Evolutionary conservation across 2,329 filamentous ascomycete genomes (phyloP).

Genomic region (Microcyclospora pomicola): DNA sequence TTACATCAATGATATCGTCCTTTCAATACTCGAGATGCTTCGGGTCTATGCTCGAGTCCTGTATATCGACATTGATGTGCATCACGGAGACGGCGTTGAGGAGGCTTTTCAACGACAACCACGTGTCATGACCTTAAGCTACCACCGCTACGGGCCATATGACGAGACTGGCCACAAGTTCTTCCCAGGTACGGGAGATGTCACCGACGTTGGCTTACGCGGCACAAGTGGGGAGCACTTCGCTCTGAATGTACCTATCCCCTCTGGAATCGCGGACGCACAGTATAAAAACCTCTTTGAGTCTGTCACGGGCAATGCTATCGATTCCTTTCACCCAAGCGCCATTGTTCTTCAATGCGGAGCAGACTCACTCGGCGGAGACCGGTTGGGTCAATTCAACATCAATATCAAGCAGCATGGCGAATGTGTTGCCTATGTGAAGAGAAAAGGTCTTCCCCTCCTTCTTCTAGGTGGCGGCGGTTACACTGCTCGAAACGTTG

Average conservation of each 20-base stretch:
- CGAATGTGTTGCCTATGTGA: slow-evolving; percentile 79
- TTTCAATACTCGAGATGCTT: slow-evolving; percentile 79
- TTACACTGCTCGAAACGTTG: slow-evolving; percentile 93
- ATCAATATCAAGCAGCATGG: slow-evolving; percentile 91
- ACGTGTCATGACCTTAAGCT: slow-evolving; percentile 82
- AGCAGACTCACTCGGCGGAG: slow-evolving; percentile 84
- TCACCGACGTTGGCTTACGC: slow-evolving; percentile 52
- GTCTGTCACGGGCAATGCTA: slow-evolving; percentile 60
- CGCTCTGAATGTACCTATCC: slow-evolving; percentile 54
- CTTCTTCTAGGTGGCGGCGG: slow-evolving; percentile 89
- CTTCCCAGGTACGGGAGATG: slow-evolving; percentile 55
- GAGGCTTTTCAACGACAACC: slow-evolving; percentile 84
- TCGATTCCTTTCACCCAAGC: slow-evolving; percentile 71
- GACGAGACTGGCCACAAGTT: slow-evolving; percentile 39
- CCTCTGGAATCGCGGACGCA: slow-evolving; percentile 53
- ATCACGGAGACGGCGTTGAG: slow-evolving; percentile 83
- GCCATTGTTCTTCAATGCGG: slow-evolving; percentile 93
- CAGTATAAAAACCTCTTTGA: slow-evolving; percentile 82
- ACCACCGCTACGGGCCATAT: slow-evolving; percentile 88
- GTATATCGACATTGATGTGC: slow-evolving; percentile 90
- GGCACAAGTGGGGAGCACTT: slow-evolving; percentile 65
- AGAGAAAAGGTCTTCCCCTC: slow-evolving; percentile 64
- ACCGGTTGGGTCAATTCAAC: slow-evolving; percentile 89
- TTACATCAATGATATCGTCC: slow-evolving; percentile 97
- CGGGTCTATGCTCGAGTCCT: slow-evolving; percentile 71